Evolutionary conservation across 345 rosid genomes (phyloP).

Genomic region (Excoecaria agallocha): DNA sequence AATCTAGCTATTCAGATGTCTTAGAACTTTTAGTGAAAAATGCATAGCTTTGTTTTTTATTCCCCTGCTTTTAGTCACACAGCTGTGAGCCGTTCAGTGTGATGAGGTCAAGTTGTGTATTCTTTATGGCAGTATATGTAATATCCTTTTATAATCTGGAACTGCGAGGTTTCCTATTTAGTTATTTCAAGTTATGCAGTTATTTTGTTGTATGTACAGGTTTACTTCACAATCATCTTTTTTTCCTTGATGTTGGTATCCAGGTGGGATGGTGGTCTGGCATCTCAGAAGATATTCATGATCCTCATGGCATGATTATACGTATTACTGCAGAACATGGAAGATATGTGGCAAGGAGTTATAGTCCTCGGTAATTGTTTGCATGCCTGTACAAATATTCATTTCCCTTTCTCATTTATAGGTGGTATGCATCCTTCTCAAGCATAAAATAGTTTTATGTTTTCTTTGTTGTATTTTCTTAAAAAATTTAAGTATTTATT

Average conservation of each 20-base stretch:
- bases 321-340: constrained; percentile 94
- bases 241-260: constrained; percentile 15
- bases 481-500: too few species aligned
- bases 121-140: neutral
- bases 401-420: constrained; percentile 3
- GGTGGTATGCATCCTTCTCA: neutral
- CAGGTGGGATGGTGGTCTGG: constrained; percentile 99
- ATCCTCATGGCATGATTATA: constrained; percentile 83
- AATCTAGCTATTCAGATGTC: neutral
- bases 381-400: neutral
- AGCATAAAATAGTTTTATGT: too few species aligned
- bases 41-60: neutral
- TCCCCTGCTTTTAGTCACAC: neutral
- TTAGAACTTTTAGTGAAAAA: neutral
- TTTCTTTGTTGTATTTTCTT: too few species aligned
- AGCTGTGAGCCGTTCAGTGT: neutral
- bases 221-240: neutral
- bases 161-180: neutral
- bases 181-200: neutral
- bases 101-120: neutral
- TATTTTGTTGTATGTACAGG: neutral
- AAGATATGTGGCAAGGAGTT: constrained; percentile 32
- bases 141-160: neutral
- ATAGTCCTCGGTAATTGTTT: constrained; percentile 59
- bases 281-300: constrained; percentile 61